phyloP scores from a whole-genome alignment of 768 basidiomycete genomes.

The Naganishia vaughanmartiniae region DNA sequence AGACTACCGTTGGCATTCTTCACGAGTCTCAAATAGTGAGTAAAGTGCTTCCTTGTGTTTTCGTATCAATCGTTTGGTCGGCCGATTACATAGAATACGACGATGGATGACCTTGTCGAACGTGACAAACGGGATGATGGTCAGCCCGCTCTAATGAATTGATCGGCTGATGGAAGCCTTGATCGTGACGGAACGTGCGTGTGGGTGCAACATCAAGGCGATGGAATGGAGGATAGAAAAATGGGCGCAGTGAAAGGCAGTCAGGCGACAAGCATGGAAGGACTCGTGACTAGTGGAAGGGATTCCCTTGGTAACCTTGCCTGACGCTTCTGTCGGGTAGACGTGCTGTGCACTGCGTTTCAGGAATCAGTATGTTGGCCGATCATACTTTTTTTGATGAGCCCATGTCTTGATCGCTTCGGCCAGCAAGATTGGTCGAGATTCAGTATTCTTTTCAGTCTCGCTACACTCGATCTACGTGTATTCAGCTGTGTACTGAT shows the following conservation, averaged over 20 bases:
- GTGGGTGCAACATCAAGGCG: background rate
- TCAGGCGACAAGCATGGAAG: background rate
- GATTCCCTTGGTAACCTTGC: background rate
- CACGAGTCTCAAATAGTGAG: background rate
- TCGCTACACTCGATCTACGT: too few species aligned
- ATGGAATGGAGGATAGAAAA: background rate
- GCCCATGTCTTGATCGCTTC: background rate
- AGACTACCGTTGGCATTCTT: background rate
- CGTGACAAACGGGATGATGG: too few species aligned
- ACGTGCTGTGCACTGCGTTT: conserved; percentile 2
- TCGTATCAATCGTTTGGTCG: background rate
- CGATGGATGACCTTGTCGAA: background rate
- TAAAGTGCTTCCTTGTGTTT: background rate
- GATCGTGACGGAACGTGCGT: background rate
- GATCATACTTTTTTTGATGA: conserved; percentile 1
- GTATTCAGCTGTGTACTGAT: background rate
- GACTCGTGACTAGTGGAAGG: background rate
- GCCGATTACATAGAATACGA: background rate
- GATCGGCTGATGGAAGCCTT: background rate
- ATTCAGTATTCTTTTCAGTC: background rate
- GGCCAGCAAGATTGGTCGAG: background rate
- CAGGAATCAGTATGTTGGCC: background rate
- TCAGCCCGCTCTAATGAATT: background rate
- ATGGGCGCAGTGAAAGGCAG: background rate
- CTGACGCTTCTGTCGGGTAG: background rate